Conservation (phyloP, 805 yeast genomes). For the Lipomyces spencermartinsiae region DNA sequence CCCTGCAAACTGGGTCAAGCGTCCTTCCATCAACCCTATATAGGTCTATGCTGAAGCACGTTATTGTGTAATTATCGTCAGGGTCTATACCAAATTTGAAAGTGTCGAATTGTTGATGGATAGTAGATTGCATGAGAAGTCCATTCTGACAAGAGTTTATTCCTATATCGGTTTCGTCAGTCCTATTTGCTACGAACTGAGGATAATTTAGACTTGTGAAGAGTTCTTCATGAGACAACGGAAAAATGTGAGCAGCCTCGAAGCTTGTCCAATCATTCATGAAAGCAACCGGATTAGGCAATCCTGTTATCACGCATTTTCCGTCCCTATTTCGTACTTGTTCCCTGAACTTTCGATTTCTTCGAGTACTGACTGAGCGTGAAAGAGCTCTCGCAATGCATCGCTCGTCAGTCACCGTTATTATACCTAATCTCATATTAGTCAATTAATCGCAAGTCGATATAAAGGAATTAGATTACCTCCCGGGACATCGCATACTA, state of each 20-base stretch:
- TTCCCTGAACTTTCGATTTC: constrained; percentile 4
- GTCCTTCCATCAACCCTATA: constrained; percentile 3
- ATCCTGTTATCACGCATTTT: constrained; percentile 4
- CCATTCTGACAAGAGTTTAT: constrained; percentile 3
- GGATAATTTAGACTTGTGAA: constrained; percentile 2
- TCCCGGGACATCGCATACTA: constrained; percentile 4
- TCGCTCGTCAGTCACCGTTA: constrained; percentile 7
- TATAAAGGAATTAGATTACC: constrained; percentile 2
- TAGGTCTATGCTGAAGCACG: constrained; percentile 5
- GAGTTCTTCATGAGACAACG: constrained; percentile 7
- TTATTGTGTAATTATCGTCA: constrained; percentile 3
- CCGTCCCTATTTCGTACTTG: constrained; percentile 6
- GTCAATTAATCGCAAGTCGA: background rate
- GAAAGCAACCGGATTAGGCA: background rate
- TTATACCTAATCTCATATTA: background rate
- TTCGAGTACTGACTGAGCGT: constrained; percentile 2
- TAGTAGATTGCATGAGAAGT: constrained; percentile 5
- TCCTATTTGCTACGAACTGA: background rate
- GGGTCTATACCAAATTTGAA: background rate
- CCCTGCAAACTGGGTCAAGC: constrained; percentile 1
- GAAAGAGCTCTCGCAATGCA: background rate
- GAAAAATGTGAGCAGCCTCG: constrained; percentile 7
- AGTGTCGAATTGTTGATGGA: background rate
- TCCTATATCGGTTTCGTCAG: constrained; percentile 4
- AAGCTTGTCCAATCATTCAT: background rate